Conservation (phyloP, 2,329 filamentous ascomycete species). For the Corinectria fuckeliana region DNA sequence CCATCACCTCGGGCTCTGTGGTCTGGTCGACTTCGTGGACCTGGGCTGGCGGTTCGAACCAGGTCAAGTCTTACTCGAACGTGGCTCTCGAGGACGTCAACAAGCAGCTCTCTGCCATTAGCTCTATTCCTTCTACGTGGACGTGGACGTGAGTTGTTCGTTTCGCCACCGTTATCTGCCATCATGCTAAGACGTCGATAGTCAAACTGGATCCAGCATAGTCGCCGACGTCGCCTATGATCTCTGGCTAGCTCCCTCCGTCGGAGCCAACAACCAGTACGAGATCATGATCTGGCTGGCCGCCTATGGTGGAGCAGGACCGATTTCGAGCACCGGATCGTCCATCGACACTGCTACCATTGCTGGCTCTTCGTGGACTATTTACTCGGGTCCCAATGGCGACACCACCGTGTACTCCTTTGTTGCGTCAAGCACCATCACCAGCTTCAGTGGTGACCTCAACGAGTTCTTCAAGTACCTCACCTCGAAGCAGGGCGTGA, state of each 20-base stretch:
- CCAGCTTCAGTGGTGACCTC: constrained; percentile 62
- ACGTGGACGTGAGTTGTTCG: constrained; percentile 25
- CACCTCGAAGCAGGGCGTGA: constrained; percentile 48
- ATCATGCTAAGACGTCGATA: constrained; percentile 28
- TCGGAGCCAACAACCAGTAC: constrained; percentile 53
- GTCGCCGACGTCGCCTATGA: constrained; percentile 66
- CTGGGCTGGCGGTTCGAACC: constrained; percentile 46
- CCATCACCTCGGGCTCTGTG: constrained; percentile 42
- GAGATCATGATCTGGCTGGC: constrained; percentile 71
- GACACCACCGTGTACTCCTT: constrained; percentile 65
- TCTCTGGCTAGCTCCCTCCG: constrained; percentile 59
- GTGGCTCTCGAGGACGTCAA: constrained; percentile 46
- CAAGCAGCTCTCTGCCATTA: constrained; percentile 44
- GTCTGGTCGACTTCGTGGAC: constrained; percentile 51
- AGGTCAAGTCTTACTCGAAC: constrained; percentile 56
- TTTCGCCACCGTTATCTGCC: background rate
- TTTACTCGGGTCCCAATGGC: constrained; percentile 65
- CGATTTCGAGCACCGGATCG: constrained; percentile 48
- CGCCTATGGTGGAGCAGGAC: constrained; percentile 62
- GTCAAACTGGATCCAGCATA: constrained; percentile 38
- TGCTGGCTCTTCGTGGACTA: constrained; percentile 58
- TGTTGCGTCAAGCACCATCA: constrained; percentile 47
- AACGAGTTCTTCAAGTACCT: constrained; percentile 64
- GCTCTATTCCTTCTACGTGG: constrained; percentile 46
- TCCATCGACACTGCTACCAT: constrained; percentile 54